Base-by-base conservation (phyloP, 1,284 basidiomycete genomes). In the Cryptococcus deneoformans region DNA sequence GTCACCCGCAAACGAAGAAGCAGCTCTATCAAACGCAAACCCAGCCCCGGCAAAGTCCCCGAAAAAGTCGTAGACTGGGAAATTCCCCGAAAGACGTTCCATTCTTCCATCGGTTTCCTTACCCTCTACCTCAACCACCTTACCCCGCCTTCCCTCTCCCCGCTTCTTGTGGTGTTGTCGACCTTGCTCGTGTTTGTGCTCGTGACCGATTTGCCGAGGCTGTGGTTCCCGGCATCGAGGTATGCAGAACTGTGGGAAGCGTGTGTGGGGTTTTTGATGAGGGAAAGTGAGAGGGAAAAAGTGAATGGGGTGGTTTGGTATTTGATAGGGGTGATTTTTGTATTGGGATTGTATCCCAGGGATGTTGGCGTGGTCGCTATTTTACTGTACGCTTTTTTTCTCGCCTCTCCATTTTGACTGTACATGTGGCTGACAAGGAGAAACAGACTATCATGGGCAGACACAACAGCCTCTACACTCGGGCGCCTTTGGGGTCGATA, bases 271-370 rank as follows among this genome's bases (percentile, higher is more conserved):
- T 87, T 90, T 71, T 83, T 99, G 55, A 98, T 99, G 95, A 85
- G 93, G 14, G 91, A 94, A 65, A 87, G 86, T 64, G 94, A 97
- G 80, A 89, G 88, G 80, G 87, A 87, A 54, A 80, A 83, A 46
- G 83, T 86, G 12, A 93, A 93, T 69, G 95, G 95, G 4, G 92
- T 95, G 36, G 86, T 97, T 47, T 98, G 92, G 90, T 99, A 98
- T 75, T 87, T 98, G 53, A 78, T 95, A 36, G 95, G 95, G 16
- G 92, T 92, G 65, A 85, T 93, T 62, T 85, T 87, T 69, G 89
- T 87, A 37, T 83, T 99, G 20, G 79, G 84, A 1, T 79, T 88
- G 59, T 90, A 91, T 68, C 92, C 93, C 0, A 81, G 88, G 53
- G 93, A 96, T 68, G 83, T 97, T 40, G 92, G 92, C 29, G 86